phyloP scores from a whole-genome alignment of 2,329 filamentous ascomycete genomes.

The Thyridium curvatum region DNA sequence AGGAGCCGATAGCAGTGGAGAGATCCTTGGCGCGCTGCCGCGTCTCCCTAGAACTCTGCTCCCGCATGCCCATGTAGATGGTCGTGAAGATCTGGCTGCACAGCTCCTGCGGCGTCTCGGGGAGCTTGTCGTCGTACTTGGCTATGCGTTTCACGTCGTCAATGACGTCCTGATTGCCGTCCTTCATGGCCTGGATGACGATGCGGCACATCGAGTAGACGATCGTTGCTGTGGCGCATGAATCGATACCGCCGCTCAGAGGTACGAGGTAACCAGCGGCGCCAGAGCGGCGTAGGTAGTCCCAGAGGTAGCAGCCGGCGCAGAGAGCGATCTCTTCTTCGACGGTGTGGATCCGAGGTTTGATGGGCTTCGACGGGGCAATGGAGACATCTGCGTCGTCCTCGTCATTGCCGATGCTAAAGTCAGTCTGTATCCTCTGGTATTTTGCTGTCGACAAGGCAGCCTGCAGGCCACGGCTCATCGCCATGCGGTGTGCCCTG shows the following conservation, averaged over 20 bases:
- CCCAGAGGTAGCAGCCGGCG: conserved; percentile 57
- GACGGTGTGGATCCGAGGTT: conserved; percentile 47
- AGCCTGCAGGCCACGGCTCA: conserved; percentile 53
- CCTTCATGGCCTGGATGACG: conserved; percentile 44
- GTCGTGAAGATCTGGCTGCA: conserved; percentile 44
- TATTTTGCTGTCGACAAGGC: conserved; percentile 37
- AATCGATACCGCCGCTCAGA: conserved; percentile 53
- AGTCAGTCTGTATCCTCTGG: conserved; percentile 30
- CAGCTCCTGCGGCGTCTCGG: conserved; percentile 53
- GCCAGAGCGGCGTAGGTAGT: conserved; percentile 45
- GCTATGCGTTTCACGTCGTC: conserved; percentile 29
- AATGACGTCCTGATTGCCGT: conserved; percentile 29
- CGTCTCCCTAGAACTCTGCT: conserved; percentile 61
- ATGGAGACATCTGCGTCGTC: conserved; percentile 19
- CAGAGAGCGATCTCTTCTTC: conserved; percentile 63
- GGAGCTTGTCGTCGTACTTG: conserved; percentile 26
- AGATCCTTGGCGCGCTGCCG: conserved; percentile 59
- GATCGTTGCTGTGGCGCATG: conserved; percentile 38
- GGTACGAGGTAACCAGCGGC: conserved; percentile 49
- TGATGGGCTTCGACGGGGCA: conserved; percentile 27
- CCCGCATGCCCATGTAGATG: conserved; percentile 64
- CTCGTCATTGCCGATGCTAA: conserved; percentile 23
- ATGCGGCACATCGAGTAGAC: conserved; percentile 48
- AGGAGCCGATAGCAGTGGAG: conserved; percentile 55
- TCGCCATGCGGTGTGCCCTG: conserved; percentile 48